Percentiles rank a stretch among this genome's conserved stretches.
Conservation (phyloP, 2,329 filamentous ascomycete genomes). For the Cladobotryum mycophilum region DNA sequence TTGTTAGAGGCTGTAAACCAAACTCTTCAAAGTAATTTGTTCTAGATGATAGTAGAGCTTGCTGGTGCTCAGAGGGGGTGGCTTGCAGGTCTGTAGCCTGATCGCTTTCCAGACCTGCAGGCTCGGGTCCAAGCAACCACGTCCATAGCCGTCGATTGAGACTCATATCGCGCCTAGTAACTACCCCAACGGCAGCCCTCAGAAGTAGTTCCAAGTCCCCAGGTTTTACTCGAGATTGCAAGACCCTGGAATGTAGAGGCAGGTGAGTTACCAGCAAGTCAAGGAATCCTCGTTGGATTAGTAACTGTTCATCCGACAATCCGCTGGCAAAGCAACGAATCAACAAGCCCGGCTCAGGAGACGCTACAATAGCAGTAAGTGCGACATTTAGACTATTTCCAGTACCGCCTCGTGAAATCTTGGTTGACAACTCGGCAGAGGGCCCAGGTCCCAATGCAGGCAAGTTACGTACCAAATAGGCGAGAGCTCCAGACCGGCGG, state of each 20-base stretch:
- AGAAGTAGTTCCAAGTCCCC: constrained; percentile 77
- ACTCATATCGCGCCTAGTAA: constrained; percentile 90
- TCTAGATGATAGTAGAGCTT: constrained; percentile 46
- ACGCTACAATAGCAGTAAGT: constrained; percentile 62
- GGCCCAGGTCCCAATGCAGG: constrained; percentile 39
- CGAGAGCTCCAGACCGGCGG: constrained; percentile 77
- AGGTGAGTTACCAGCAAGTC: constrained; percentile 88
- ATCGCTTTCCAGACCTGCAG: constrained; percentile 43
- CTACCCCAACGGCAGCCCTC: constrained; percentile 77
- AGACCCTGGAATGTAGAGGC: constrained; percentile 72
- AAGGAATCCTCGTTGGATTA: constrained; percentile 90
- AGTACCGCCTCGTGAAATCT: constrained; percentile 3
- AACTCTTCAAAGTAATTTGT: constrained; percentile 79
- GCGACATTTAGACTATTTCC: constrained; percentile 38
- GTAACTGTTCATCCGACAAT: constrained; percentile 75
- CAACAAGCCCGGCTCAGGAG: constrained; percentile 84
- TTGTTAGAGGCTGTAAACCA: constrained; percentile 67
- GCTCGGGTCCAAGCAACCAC: constrained; percentile 84
- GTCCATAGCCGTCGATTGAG: constrained; percentile 91
- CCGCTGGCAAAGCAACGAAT: constrained; percentile 90
- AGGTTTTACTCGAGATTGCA: constrained; percentile 67
- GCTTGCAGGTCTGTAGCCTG: constrained; percentile 39
- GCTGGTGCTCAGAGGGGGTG: constrained; percentile 36
- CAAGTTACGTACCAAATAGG: constrained; percentile 73
- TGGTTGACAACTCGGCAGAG: constrained; percentile 5